A percentile compares a stretch with the other conserved stretches of the same genome.
Conservation (phyloP, 192 early-diverging fungal genomes). For the Endogone sp. region DNA sequence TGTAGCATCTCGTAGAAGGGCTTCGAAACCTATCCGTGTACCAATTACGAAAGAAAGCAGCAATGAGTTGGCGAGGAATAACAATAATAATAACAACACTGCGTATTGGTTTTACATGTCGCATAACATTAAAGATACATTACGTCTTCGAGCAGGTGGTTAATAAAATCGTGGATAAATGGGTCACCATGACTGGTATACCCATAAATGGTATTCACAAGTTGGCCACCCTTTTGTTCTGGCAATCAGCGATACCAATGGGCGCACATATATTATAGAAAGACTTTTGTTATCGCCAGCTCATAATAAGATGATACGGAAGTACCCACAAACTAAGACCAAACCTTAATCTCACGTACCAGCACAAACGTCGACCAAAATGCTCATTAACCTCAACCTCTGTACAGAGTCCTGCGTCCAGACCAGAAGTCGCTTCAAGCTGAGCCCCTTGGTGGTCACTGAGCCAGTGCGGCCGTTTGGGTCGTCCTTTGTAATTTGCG, state of each 20-base stretch:
- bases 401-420: slow-evolving; percentile 84
- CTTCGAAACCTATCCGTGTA: slow-evolving; percentile 67
- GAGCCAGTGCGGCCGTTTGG: not conserved
- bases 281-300: not conserved
- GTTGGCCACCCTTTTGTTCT: slow-evolving; percentile 65
- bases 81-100: too few species aligned
- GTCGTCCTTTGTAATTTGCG: slow-evolving; percentile 56
- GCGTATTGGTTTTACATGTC: too few species aligned
- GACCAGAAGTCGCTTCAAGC: slow-evolving; percentile 78
- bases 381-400: slow-evolving; percentile 71
- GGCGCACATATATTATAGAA: slow-evolving; percentile 20
- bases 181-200: slow-evolving; percentile 93
- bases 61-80: too few species aligned
- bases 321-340: too few species aligned
- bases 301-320: too few species aligned
- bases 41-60: too few species aligned
- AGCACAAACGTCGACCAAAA: slow-evolving; percentile 61
- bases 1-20: slow-evolving; percentile 92
- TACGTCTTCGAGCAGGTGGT: slow-evolving; percentile 68
- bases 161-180: slow-evolving; percentile 73
- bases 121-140: slow-evolving; percentile 1
- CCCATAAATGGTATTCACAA: slow-evolving; percentile 73
- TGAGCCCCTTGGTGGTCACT: slow-evolving; percentile 54
- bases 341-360: too few species aligned
- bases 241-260: slow-evolving; percentile 16